A percentile compares a stretch with the other conserved stretches of the same genome.
These are phyloP conservation scores for Tetrapisispora taiwanensis DNA, from an alignment of 805 yeast species.

Conservation along the genomic window DNA sequence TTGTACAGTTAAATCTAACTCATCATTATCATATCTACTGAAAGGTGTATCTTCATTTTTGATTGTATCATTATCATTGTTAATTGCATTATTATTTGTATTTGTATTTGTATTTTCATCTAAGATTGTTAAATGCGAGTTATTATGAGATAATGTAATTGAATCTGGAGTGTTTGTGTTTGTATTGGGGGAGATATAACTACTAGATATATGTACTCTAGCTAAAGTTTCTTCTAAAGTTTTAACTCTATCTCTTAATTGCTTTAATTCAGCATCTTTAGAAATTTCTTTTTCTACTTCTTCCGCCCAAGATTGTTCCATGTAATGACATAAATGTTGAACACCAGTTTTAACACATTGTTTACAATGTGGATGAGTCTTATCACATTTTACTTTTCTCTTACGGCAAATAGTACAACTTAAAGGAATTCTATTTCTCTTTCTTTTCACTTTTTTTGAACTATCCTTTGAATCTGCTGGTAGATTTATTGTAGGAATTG, in stretches of 20 bases:
- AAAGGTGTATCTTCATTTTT: background rate
- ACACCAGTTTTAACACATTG: conserved; percentile 51
- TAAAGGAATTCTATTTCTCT: conserved; percentile 40
- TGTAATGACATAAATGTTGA: conserved; percentile 45
- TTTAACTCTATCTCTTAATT: conserved; percentile 47
- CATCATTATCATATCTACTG: conserved; percentile 25
- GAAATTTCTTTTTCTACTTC: conserved; percentile 38
- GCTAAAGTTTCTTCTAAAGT: conserved; percentile 40
- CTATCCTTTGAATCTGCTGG: background rate
- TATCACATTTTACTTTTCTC: conserved; percentile 42
- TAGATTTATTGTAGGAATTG: background rate
- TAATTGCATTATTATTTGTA: background rate
- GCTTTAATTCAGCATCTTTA: conserved; percentile 38
- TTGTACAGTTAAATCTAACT: conserved; percentile 32
- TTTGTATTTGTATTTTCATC: background rate
- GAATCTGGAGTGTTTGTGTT: conserved; percentile 3
- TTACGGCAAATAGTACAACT: conserved; percentile 40
- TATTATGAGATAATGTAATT: conserved; percentile 1
- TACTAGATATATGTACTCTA: conserved; percentile 14
- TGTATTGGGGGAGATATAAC: conserved; percentile 1
- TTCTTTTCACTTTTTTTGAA: conserved; percentile 23
- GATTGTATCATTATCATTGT: background rate
- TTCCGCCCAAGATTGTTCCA: conserved; percentile 53
- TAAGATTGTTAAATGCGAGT: background rate
- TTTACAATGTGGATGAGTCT: conserved; percentile 45